These are phyloP conservation scores for Chaetomium fimeti DNA, from an alignment of 495 filamentous ascomycete species.

Conservation along the genomic window DNA sequence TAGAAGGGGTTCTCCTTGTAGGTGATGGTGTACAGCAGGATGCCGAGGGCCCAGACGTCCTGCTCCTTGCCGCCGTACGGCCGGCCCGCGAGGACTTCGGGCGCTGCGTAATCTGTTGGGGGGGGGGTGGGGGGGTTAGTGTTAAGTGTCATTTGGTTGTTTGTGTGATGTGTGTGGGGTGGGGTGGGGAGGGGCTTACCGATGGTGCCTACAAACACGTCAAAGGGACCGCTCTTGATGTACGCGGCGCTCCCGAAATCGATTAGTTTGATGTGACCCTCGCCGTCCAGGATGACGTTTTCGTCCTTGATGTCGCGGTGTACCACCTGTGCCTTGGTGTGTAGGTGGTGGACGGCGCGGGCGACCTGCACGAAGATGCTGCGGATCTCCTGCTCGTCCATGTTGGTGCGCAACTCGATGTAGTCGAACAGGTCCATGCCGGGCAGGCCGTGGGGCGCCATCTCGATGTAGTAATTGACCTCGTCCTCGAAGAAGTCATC, in stretches of 20 bases:
- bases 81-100: conserved; percentile 90
- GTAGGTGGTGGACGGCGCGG: conserved; percentile 83
- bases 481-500: conserved; percentile 98
- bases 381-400: conserved; percentile 90
- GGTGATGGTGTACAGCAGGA: conserved; percentile 95
- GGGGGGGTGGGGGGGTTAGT: neutral
- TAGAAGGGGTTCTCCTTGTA: conserved; percentile 99
- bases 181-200: conserved; percentile 57
- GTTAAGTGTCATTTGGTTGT: neutral
- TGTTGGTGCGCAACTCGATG: conserved; percentile 92
- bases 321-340: conserved; percentile 87
- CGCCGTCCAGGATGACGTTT: conserved; percentile 92
- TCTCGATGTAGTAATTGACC: conserved; percentile 98
- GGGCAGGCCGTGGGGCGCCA: conserved; percentile 91
- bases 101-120: conserved; percentile 85
- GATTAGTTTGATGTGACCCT: conserved; percentile 94
- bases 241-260: conserved; percentile 98
- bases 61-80: conserved; percentile 95
- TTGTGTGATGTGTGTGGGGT: neutral
- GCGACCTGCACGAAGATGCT: conserved; percentile 95
- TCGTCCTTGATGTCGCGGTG: conserved; percentile 99
- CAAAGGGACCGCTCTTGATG: conserved; percentile 96
- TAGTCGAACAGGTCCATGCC: conserved; percentile 99
- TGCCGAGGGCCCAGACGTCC: conserved; percentile 98
- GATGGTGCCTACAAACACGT: conserved; percentile 98